A percentile compares a stretch with the other conserved stretches of the same genome.
phyloP scores from a whole-genome alignment of 768 basidiomycete species.

The Asterophora lycoperdoides region DNA sequence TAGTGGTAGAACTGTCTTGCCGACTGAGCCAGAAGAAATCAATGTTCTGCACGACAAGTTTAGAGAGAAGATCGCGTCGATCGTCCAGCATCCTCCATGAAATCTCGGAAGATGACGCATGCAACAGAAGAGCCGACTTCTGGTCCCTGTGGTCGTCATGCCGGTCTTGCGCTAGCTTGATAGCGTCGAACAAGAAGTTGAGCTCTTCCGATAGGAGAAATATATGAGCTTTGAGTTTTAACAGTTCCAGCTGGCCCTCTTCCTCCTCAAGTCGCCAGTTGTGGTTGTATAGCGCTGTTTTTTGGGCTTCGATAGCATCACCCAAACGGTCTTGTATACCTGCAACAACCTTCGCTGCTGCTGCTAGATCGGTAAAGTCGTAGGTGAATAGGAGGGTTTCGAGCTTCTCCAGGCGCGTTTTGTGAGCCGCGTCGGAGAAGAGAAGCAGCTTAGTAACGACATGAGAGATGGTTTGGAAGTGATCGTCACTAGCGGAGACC shows the following conservation, averaged over 20 bases:
- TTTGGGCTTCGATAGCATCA: constrained; percentile 51
- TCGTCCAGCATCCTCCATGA: constrained; percentile 90
- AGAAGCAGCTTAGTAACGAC: constrained; percentile 83
- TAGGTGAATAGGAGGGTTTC: constrained; percentile 83
- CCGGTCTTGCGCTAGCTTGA: constrained; percentile 78
- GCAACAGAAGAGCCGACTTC: constrained; percentile 76
- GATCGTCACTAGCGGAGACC: constrained; percentile 75
- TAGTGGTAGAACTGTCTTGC: constrained; percentile 84
- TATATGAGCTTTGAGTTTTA: constrained; percentile 70
- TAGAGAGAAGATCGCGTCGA: constrained; percentile 67
- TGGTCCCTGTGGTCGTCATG: constrained; percentile 60
- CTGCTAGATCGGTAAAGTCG: constrained; percentile 75
- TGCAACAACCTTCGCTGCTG: constrained; percentile 67
- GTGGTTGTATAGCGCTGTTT: constrained; percentile 35
- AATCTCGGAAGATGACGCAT: constrained; percentile 80
- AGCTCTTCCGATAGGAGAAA: constrained; percentile 74
- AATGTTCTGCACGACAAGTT: constrained; percentile 77
- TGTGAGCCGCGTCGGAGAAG: constrained; percentile 86
- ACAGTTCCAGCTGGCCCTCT: constrained; percentile 48
- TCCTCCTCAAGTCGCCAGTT: constrained; percentile 36
- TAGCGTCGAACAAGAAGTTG: constrained; percentile 80
- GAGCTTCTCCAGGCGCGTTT: constrained; percentile 69
- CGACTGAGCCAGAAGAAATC: constrained; percentile 81
- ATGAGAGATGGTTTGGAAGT: constrained; percentile 82
- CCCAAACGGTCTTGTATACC: constrained; percentile 73